phyloP scores from a whole-genome alignment of 2,329 filamentous ascomycete genomes.

The Akanthomyces dipterigenus region DNA sequence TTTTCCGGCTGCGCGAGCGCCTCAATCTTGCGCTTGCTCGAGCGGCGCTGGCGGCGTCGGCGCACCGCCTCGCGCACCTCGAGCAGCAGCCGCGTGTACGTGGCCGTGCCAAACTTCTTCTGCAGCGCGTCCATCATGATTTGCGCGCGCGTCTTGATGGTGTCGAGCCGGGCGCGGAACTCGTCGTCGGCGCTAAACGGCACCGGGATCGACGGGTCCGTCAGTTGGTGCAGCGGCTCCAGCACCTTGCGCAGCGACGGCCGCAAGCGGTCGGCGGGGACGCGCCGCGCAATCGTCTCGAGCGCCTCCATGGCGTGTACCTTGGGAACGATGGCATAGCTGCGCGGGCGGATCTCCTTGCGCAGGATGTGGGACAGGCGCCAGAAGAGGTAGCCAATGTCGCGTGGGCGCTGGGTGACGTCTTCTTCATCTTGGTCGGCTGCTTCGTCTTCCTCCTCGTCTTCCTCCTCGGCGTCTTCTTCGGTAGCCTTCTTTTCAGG shows the following conservation, averaged over 20 bases:
- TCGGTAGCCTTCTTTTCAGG: slow-evolving; percentile 40
- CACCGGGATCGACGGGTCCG: slow-evolving; percentile 66
- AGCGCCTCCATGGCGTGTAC: slow-evolving; percentile 69
- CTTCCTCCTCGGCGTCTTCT: slow-evolving; percentile 36
- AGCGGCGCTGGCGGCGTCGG: slow-evolving; percentile 64
- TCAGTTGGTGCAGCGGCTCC: slow-evolving; percentile 68
- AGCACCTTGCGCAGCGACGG: slow-evolving; percentile 57
- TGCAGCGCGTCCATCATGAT: slow-evolving; percentile 78
- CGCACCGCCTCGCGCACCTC: slow-evolving; percentile 68
- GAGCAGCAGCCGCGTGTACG: slow-evolving; percentile 68
- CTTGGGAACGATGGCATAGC: slow-evolving; percentile 63
- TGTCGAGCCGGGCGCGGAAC: slow-evolving; percentile 64
- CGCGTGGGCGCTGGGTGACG: slow-evolving; percentile 23
- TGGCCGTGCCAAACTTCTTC: slow-evolving; percentile 72
- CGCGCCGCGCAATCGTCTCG: slow-evolving; percentile 58
- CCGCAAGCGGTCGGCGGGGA: slow-evolving; percentile 49
- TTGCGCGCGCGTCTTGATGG: slow-evolving; percentile 63
- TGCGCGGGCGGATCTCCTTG: slow-evolving; percentile 60
- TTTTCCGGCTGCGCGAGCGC: slow-evolving; percentile 76
- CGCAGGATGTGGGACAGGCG: slow-evolving; percentile 74
- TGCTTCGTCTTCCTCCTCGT: slow-evolving; percentile 29
- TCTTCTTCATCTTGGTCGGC: slow-evolving; percentile 30
- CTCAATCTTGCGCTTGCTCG: slow-evolving; percentile 83
- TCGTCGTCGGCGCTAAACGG: slow-evolving; percentile 64
- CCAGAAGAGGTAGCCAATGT: slow-evolving; percentile 68